phyloP scores from a whole-genome alignment of 495 filamentous ascomycete genomes.

The Trichocladium uniseriatum region DNA sequence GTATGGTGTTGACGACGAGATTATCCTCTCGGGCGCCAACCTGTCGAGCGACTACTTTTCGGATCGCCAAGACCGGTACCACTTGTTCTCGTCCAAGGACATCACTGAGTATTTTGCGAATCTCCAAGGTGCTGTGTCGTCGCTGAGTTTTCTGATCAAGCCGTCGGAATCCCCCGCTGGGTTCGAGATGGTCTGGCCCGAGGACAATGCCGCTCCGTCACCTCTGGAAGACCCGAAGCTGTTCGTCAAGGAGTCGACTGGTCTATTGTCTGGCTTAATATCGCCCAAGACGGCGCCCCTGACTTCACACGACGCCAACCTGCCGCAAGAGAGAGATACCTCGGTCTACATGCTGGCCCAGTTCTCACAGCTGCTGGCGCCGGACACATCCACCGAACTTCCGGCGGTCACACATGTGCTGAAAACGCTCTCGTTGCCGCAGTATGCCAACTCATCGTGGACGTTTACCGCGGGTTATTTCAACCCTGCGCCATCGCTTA shows the following conservation, averaged over 20 bases:
- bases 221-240: slow-evolving; percentile 59
- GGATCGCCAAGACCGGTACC: slow-evolving; percentile 89
- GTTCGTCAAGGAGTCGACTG: slow-evolving; percentile 60
- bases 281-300: slow-evolving; percentile 22
- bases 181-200: slow-evolving; percentile 72
- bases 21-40: slow-evolving; percentile 93
- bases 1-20: slow-evolving; percentile 91
- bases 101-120: slow-evolving; percentile 74
- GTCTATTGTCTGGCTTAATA: slow-evolving; percentile 56
- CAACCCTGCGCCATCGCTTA: slow-evolving; percentile 80
- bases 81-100: slow-evolving; percentile 70
- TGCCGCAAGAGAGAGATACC: slow-evolving; percentile 43
- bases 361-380: slow-evolving; percentile 70
- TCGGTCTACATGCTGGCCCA: slow-evolving; percentile 78
- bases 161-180: slow-evolving; percentile 51
- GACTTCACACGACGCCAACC: slow-evolving; percentile 12
- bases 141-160: slow-evolving; percentile 69
- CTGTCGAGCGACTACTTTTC: slow-evolving; percentile 93
- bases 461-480: slow-evolving; percentile 98
- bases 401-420: slow-evolving; percentile 69
- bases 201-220: slow-evolving; percentile 57
- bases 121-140: slow-evolving; percentile 68
- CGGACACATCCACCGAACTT: slow-evolving; percentile 79
- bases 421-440: slow-evolving; percentile 48
- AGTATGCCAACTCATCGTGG: slow-evolving; percentile 64